These are phyloP conservation scores for Pneumocystis wakefieldiae DNA, from an alignment of 1,139 yeast species.

Conservation along the genomic window DNA sequence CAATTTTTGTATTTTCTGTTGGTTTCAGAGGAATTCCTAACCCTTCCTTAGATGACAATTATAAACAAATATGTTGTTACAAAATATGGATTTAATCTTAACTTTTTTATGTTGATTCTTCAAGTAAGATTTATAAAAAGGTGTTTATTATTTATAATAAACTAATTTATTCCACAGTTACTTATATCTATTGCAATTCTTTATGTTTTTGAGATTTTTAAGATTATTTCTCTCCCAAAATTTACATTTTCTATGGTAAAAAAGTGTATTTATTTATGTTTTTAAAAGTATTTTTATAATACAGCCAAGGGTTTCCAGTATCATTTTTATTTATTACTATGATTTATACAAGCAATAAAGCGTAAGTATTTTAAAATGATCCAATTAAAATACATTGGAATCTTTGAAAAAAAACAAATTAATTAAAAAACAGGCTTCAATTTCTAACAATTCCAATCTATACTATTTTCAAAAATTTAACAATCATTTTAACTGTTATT, in stretches of 20 bases:
- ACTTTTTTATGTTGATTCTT: constrained; percentile 58
- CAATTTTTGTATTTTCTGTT: constrained; percentile 31
- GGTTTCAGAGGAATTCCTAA: background rate
- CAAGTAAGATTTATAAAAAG: constrained; percentile 18
- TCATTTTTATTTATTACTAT: constrained; percentile 74
- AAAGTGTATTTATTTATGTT: constrained; percentile 31
- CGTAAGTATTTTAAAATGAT: constrained; percentile 23
- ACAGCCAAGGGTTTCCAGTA: constrained; percentile 53
- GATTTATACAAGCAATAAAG: constrained; percentile 95
- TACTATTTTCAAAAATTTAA: constrained; percentile 93
- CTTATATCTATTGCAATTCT: constrained; percentile 67
- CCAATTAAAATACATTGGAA: background rate
- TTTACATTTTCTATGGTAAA: constrained; percentile 78
- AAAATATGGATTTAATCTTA: constrained; percentile 70
- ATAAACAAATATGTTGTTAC: constrained; percentile 89
- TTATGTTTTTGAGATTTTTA: constrained; percentile 51
- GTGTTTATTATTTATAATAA: constrained; percentile 20
- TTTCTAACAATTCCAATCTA: constrained; percentile 85
- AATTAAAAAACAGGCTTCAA: constrained; percentile 33
- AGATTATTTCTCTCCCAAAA: constrained; percentile 72
- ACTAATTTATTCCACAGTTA: constrained; percentile 28
- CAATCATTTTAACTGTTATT: constrained; percentile 50
- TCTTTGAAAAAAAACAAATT: background rate
- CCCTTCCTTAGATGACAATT: constrained; percentile 61
- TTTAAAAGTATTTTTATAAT: background rate